Evolutionary conservation across 768 basidiomycete genomes (phyloP), one percentile per base, ranked within the genome.

Genomic region (Pleurotus eryngii): DNA sequence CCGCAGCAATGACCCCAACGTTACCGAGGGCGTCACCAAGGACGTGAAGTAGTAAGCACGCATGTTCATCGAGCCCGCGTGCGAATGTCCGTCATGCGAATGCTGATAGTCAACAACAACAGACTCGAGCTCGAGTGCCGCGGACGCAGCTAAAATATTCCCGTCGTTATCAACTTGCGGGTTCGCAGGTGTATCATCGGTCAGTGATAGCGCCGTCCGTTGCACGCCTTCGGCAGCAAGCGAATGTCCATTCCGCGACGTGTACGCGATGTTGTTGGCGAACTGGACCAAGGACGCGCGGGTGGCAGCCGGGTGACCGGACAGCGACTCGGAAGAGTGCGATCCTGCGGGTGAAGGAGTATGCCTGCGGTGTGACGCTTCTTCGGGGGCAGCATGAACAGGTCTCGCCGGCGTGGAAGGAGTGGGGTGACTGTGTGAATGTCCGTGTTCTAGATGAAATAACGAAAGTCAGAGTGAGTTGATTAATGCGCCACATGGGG

Each of bases 11-110:
- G 60, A 99, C 97, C 50, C 97, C 96, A 60, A 98, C 91, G 71
- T 99, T 98, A 49, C 97, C 97, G 22, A 99, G 81, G 56, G 96
- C 96, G 74, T 99, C 96, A 35, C 96, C 96, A 45, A 99, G 70
- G 37, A 98, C 97, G 70, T 99, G 97, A 26, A 99, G 73, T 30
- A 98, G 77, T 1, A 99, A 27, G 95, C 97, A 17, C 78, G 89
- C 95, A 98, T 98, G 72, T 98, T 99, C 97, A 99, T 98, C 1
- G 88, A 92, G 0, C 86, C 87, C 8, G 74, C 72, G 64, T 86
- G 84, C 22, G 73, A 61, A 70, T 6, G 60, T 63, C 58, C 50
- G 22, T 67, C 63, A 57, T 75, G 72, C 9, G 46, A 63, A 11
- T 59, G 62, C 12, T 59, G 64, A 46, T 64, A 59, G 15, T 46